These are phyloP conservation scores for Cercospora berteroae DNA, from an alignment of 2,329 filamentous ascomycete species.

Conservation along the genomic window DNA sequence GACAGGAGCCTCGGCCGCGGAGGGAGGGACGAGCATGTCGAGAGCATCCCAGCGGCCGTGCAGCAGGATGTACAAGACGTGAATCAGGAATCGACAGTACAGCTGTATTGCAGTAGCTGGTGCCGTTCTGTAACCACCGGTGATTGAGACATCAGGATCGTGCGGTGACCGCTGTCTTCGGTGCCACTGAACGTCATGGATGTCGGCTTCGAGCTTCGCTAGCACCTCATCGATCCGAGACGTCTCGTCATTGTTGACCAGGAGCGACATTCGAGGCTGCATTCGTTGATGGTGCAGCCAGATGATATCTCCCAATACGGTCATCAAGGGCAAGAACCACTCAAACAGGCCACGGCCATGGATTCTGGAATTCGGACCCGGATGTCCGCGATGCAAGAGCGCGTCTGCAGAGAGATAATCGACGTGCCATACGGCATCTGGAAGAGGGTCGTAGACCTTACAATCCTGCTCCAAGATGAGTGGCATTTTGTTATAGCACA, in stretches of 20 bases:
- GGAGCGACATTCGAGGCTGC: background rate
- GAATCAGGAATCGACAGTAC: background rate
- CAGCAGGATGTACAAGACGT: background rate
- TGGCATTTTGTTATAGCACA: background rate
- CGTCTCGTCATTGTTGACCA: background rate
- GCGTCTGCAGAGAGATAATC: background rate
- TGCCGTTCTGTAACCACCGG: background rate
- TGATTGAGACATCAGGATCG: background rate
- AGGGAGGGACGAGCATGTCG: background rate
- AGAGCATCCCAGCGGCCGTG: background rate
- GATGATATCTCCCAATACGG: background rate
- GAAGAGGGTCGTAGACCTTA: background rate
- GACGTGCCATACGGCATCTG: background rate
- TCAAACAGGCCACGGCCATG: background rate
- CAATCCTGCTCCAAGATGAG: background rate
- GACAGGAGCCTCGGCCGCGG: background rate
- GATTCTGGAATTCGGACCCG: background rate
- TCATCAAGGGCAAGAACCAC: background rate
- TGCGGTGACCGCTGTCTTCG: background rate
- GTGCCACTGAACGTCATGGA: background rate
- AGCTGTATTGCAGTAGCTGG: background rate
- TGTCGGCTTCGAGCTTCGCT: background rate
- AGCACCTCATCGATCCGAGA: background rate
- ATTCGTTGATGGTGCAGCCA: background rate
- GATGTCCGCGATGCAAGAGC: background rate